phyloP scores from a whole-genome alignment of 176 grass and related monocot species.

The Dactylis glomerata region DNA sequence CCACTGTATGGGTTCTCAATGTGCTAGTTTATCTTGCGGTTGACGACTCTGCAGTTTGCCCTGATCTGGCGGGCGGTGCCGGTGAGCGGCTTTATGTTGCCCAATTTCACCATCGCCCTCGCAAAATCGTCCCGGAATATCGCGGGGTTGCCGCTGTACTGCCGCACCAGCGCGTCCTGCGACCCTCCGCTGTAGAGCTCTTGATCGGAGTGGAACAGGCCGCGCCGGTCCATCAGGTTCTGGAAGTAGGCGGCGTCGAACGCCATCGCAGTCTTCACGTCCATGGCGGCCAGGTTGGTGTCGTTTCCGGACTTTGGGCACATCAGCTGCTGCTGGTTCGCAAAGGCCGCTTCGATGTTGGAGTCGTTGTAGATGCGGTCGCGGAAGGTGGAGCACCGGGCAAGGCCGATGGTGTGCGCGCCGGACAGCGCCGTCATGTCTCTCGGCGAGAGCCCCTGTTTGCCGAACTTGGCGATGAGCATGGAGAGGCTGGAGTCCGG shows the following conservation, averaged over 20 bases:
- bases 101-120: constrained; percentile 46
- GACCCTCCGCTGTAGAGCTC: constrained; percentile 52
- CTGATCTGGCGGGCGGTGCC: constrained; percentile 29
- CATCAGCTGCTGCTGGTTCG: neutral
- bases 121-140: constrained; percentile 36
- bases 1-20: too few relatives aligned
- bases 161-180: constrained; percentile 29
- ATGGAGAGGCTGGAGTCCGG: constrained; percentile 42
- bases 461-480: constrained; percentile 42
- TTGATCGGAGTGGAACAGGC: constrained; percentile 59
- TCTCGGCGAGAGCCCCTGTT: constrained; percentile 39
- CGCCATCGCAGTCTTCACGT: constrained; percentile 17
- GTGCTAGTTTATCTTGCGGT: neutral
- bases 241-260: constrained; percentile 48
- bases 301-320: constrained; percentile 37
- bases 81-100: constrained; percentile 33
- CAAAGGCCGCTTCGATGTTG: constrained; percentile 37
- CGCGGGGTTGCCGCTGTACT: constrained; percentile 18
- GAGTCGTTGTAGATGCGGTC: constrained; percentile 49
- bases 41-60: constrained; percentile 1
- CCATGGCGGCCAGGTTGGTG: constrained; percentile 31
- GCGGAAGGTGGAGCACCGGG: constrained; percentile 40
- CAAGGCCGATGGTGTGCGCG: constrained; percentile 56
- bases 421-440: constrained; percentile 81
- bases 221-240: constrained; percentile 27